These are phyloP conservation scores for Bryum argenteum DNA, from an alignment of 225 moss, liverwort and hornwort species.

Conservation along the genomic window DNA sequence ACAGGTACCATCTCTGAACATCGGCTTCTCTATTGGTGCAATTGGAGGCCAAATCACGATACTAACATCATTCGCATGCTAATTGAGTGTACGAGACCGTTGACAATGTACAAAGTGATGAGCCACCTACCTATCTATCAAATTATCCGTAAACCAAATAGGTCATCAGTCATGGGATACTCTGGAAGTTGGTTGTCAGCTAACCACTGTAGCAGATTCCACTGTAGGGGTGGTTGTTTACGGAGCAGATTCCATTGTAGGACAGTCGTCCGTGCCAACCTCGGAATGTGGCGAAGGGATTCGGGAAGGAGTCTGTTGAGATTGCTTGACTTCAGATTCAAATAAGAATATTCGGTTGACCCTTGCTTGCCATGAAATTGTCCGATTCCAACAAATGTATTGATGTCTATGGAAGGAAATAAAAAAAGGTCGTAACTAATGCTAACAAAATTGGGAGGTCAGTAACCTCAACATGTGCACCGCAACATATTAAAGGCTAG, in stretches of 20 bases:
- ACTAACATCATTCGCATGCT: slow-evolving; percentile 5
- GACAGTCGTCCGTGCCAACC: not conserved
- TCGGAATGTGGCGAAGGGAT: not conserved
- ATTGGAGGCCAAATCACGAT: not conserved
- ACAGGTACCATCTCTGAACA: not conserved
- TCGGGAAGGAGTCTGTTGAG: slow-evolving; percentile 7
- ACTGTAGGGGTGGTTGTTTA: slow-evolving; percentile 8
- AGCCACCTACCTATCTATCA: slow-evolving; percentile 30
- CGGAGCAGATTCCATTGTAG: not conserved
- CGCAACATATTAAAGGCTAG: not conserved
- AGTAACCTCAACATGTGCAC: not conserved
- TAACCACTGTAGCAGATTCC: no score
- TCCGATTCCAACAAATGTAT: no score
- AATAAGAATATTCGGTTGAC: slow-evolving; percentile 8
- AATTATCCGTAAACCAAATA: slow-evolving; percentile 4
- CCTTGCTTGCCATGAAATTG: not conserved
- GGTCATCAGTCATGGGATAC: not conserved
- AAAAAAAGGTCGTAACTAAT: not conserved
- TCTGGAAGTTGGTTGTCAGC: not conserved
- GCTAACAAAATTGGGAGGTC: not conserved
- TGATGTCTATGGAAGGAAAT: not conserved
- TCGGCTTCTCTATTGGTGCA: not conserved
- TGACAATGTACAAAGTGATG: slow-evolving; percentile 28
- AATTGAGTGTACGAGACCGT: slow-evolving; percentile 12
- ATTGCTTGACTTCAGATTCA: not conserved